Evolutionary conservation across 106 monocot genomes (phyloP), one percentile per base, ranked within the genome.

Genomic region (Gastrodia elata): DNA sequence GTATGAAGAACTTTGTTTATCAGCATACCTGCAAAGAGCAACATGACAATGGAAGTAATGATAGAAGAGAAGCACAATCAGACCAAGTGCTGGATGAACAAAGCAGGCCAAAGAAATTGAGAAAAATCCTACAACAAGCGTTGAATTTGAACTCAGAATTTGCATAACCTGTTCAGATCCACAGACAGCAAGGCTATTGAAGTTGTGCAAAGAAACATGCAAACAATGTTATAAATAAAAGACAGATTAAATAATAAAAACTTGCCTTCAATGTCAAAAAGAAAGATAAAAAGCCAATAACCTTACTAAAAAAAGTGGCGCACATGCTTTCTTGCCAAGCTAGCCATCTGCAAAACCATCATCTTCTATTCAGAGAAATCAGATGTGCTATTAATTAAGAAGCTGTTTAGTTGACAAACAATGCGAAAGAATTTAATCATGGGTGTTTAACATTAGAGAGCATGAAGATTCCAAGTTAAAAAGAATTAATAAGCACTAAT

Each of bases 41-140:
- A 58, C 10, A 76, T 98, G 91, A 71, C 88, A 90, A 76, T 84
- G 77, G 70, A 84, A 80, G 38, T 77, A 86, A 88, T 98, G 88
- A 80, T 71, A 88, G 18, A 98, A 42, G 49, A 98, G 82, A 68
- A 98, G 77, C 32, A 88, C 72, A 77, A 84, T 74, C 73, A 98
- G 77, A 44, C 97, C 97, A 46, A 93, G 68, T 5, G 93, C 90
- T 79, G 97, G 97, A 80, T 98, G 97, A 72, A 93, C 85, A 72
- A 98, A 98, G 74, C 82, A 88, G 68, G 88, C 86, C 25, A 93
- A 56, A 64, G 83, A 87, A 65, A 90, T 79, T 75, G 93, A 64
- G 48, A 87, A 64, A 74, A 86, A 78, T 70, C 88, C 88, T 56
- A 93, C 83, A 75, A 91, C 75, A 10, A 91, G 32, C 76, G 80